phyloP scores from a whole-genome alignment of 2,329 filamentous ascomycete species.

The Fusarium staphyleae region DNA sequence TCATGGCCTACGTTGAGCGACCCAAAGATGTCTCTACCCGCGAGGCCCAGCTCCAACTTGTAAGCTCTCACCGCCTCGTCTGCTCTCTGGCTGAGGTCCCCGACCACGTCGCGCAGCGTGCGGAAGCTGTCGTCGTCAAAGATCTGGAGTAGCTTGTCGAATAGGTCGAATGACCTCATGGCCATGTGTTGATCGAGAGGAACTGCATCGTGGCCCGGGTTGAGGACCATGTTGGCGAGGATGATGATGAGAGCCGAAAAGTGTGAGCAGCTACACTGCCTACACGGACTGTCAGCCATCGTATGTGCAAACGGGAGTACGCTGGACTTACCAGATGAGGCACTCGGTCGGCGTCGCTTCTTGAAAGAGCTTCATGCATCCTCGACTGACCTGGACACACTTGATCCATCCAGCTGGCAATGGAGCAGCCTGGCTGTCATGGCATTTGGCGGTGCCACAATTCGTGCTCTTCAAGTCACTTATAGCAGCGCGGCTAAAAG shows the following conservation, averaged over 20 bases:
- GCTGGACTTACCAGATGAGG: constrained; percentile 42
- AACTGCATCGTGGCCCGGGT: constrained; percentile 39
- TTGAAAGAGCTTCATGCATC: constrained; percentile 46
- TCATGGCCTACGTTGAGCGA: background rate
- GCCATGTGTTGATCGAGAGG: constrained; percentile 42
- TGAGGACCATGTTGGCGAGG: constrained; percentile 44
- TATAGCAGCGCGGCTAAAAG: constrained; percentile 39
- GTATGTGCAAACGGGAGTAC: fast-evolving
- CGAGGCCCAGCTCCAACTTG: background rate
- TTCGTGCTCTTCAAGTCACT: constrained; percentile 21
- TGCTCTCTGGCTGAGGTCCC: constrained; percentile 33
- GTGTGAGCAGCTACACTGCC: constrained; percentile 44
- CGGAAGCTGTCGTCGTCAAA: constrained; percentile 30
- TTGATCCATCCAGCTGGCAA: constrained; percentile 44
- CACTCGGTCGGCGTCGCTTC: constrained; percentile 43
- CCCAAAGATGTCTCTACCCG: constrained; percentile 11
- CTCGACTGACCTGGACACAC: constrained; percentile 45
- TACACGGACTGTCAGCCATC: constrained; percentile 10
- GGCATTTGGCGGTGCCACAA: background rate
- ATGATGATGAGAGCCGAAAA: constrained; percentile 47
- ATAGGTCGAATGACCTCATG: constrained; percentile 39
- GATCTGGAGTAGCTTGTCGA: constrained; percentile 37
- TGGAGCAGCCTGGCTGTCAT: constrained; percentile 17
- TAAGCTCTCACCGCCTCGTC: constrained; percentile 23
- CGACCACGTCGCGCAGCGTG: constrained; percentile 18